These are phyloP conservation scores for Arthrocladium fulminans DNA, from an alignment of 2,329 filamentous ascomycete species.

Conservation along the genomic window DNA sequence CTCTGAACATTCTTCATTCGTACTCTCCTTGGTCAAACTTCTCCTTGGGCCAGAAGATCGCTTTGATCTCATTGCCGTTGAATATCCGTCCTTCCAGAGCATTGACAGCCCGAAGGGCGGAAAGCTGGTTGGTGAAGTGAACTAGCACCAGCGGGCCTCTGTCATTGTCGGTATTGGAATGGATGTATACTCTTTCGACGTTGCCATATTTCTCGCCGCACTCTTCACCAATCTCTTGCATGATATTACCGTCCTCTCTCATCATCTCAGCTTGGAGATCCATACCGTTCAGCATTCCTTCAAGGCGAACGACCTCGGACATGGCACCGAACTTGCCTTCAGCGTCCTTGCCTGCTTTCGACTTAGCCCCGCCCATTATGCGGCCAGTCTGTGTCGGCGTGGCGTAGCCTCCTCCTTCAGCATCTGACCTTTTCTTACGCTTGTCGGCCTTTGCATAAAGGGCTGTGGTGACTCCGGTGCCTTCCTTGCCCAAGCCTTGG, in stretches of 20 bases:
- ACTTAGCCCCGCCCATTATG: conserved; percentile 60
- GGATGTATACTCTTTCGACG: conserved; percentile 69
- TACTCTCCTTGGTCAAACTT: conserved; percentile 66
- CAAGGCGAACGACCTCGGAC: conserved; percentile 72
- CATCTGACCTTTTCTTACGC: conserved; percentile 66
- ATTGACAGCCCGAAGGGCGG: conserved; percentile 79
- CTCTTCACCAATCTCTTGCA: conserved; percentile 93
- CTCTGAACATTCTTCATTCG: too few species aligned
- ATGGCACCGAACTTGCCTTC: conserved; percentile 59
- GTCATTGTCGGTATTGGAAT: conserved; percentile 30
- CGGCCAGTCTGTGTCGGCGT: conserved; percentile 62
- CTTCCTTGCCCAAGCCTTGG: conserved; percentile 72
- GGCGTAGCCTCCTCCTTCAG: conserved; percentile 69
- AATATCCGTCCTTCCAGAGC: conserved; percentile 81
- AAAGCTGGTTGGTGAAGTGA: conserved; percentile 79
- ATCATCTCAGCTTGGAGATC: conserved; percentile 71
- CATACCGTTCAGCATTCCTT: conserved; percentile 79
- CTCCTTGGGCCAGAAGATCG: conserved; percentile 71
- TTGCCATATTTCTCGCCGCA: conserved; percentile 82
- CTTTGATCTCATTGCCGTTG: conserved; percentile 74
- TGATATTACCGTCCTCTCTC: conserved; percentile 52
- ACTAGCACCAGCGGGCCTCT: conserved; percentile 67
- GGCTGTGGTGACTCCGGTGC: conserved; percentile 74
- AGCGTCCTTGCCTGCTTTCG: conserved; percentile 44
- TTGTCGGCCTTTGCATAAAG: conserved; percentile 79